Percentiles rank a stretch among this genome's conserved stretches.
Conservation (phyloP, 129 eudicot species). For the Saposhnikovia divaricata region DNA sequence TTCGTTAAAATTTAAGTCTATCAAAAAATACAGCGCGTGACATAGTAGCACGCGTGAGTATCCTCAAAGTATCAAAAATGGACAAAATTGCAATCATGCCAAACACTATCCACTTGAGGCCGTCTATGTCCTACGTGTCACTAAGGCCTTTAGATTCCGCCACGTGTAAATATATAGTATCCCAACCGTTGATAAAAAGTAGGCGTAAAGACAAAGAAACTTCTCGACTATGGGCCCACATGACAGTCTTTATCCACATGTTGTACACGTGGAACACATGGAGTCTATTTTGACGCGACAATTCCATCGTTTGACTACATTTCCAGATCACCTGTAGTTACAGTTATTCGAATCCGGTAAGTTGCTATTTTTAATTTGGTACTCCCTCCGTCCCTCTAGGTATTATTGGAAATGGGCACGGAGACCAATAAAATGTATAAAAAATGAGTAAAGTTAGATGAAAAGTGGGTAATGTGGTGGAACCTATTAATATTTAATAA, state of each 20-base stretch:
- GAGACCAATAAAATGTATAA: no score
- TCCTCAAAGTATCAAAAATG: background rate
- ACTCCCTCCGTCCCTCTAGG: no score
- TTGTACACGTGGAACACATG: slow-evolving; percentile 1
- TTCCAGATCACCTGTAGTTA: background rate
- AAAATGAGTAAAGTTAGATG: no score
- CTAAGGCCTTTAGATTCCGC: background rate
- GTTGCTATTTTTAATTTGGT: no score
- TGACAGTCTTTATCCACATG: slow-evolving; percentile 3
- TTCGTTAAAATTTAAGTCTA: no score
- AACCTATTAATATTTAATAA: no score
- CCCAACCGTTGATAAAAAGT: background rate
- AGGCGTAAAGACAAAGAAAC: background rate
- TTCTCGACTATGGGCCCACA: background rate
- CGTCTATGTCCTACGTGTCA: slow-evolving; percentile 8
- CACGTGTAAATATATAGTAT: background rate
- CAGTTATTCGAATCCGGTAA: no score
- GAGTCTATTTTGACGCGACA: background rate
- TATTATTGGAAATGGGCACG: no score
- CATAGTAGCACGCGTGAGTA: background rate
- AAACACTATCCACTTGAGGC: slow-evolving; percentile 8
- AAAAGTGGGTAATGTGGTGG: no score
- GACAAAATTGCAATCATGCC: slow-evolving; percentile 8
- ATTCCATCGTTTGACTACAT: background rate
- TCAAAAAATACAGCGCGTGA: slow-evolving; percentile 3